Base-by-base conservation (phyloP, 257 asterid genomes). In the Haberlea rhodopensis region DNA sequence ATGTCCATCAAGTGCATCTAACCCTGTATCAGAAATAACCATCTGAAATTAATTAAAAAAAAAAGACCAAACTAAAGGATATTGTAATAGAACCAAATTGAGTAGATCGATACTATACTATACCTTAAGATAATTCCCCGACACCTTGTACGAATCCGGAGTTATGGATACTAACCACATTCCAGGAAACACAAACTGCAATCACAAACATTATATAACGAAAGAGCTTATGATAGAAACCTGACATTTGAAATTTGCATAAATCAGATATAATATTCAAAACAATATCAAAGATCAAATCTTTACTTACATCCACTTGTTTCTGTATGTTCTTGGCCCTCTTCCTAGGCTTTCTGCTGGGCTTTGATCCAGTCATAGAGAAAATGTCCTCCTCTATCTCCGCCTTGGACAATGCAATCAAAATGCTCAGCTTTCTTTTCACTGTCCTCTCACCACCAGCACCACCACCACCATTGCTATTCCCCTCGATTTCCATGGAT, bases 351-450 rank as follows among this genome's bases (percentile, higher is more conserved):
- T 88, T 82, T 75, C 89, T 84, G 10, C 82, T 67, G 31, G 88
- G 94, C 77, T 81, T 89, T 23, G 82, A 80, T 71, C 88, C 91
- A 19, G 89, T 73, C 74, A 89, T 53, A 20, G 84, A 69, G 62
- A 78, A 81, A 5, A 84, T 54, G 78, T 89, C 96, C 78, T 78
- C 95, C 56, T 89, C 95, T 23, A 86, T 89, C 72, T 89, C 95
- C 32, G 75, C 81, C 73, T 75, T 81, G 15, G 87, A 55, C 21
- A 89, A 83, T 0, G 86, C 11, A 27, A 80, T 62, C 13, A 69
- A 43, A 29, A 89, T 70, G 73, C 64, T 79, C 68, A 57, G 67
- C 72, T 77, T 86, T 71, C 63, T 75, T 79, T 79, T 81, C 63
- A 76, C 79, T 81, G 84, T 76, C 77, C 73, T 75, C 75, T 49